Conservation (phyloP, 208 protist species). For the Porcisia hertigi region DNA sequence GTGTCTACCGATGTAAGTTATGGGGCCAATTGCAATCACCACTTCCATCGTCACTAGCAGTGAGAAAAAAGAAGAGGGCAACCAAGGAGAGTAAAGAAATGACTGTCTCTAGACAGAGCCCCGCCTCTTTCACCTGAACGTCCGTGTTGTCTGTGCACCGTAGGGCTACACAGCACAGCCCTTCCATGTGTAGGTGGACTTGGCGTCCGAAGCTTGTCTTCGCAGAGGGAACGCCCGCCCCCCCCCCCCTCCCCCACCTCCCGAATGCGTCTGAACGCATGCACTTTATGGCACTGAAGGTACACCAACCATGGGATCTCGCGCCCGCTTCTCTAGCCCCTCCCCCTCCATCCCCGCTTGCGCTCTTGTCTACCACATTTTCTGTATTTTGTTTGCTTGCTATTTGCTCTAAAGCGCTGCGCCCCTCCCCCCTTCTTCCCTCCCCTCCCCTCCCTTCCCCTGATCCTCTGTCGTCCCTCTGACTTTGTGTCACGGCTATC, state of each 20-base stretch:
- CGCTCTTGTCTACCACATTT: no score
- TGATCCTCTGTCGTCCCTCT: no score
- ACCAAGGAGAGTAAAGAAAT: background rate
- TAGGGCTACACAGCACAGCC: no score
- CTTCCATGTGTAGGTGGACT: no score
- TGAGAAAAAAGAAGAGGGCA: background rate
- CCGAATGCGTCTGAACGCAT: background rate
- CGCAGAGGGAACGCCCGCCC: no score
- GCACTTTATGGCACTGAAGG: background rate
- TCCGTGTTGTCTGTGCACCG: no score
- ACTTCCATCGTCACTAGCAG: background rate
- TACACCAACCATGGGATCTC: no score
- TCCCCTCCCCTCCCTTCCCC: background rate
- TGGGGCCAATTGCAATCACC: background rate
- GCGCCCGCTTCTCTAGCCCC: no score
- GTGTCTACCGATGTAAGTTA: background rate
- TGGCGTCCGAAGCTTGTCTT: no score
- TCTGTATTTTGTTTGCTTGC: no score
- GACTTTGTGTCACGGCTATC: no score
- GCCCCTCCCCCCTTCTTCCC: background rate
- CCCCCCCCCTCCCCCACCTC: no score
- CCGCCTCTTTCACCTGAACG: background rate
- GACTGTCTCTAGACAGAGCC: background rate
- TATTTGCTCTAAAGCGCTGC: background rate
- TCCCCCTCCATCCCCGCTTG: background rate